Evolutionary conservation across 2,329 filamentous ascomycete species (phyloP).

Genomic region (Epicoccum nigrum): DNA sequence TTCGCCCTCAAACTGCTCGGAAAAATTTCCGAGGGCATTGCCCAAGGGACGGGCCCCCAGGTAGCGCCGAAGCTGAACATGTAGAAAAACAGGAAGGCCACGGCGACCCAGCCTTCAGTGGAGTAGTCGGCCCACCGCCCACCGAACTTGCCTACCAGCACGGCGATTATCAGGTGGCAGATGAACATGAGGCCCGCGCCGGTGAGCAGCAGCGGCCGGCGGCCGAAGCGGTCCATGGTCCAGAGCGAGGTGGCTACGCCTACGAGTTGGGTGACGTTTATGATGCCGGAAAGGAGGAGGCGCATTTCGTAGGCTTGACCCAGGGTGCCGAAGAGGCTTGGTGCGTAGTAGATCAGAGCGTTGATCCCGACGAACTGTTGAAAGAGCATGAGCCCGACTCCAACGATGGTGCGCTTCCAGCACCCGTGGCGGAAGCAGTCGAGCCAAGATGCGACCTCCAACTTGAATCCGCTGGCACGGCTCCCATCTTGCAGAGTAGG

Average conservation of each 20-base stretch:
- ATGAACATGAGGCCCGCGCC: constrained; percentile 56
- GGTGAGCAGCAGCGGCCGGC: constrained; percentile 48
- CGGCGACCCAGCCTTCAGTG: constrained; percentile 61
- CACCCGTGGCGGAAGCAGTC: constrained; percentile 57
- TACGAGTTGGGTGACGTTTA: constrained; percentile 56
- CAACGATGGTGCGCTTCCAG: constrained; percentile 52
- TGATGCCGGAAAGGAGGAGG: constrained; percentile 70
- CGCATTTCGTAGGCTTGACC: constrained; percentile 60
- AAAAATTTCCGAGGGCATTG: constrained; percentile 65
- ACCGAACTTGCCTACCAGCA: constrained; percentile 60
- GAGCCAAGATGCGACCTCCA: constrained; percentile 55
- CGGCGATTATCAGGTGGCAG: constrained; percentile 62
- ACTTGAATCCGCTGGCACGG: constrained; percentile 46
- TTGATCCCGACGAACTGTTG: constrained; percentile 47
- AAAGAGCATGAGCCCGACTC: constrained; percentile 52
- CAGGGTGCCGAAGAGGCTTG: constrained; percentile 64
- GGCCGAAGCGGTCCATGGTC: constrained; percentile 52
- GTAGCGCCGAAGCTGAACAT: constrained; percentile 66
- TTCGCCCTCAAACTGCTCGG: constrained; percentile 66
- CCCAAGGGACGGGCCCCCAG: constrained; percentile 62
- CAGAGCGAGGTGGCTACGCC: constrained; percentile 51
- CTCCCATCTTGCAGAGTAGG: constrained; percentile 41
- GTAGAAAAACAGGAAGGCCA: constrained; percentile 67
- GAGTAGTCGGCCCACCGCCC: constrained; percentile 59
- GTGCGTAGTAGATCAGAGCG: constrained; percentile 64